phyloP scores from a whole-genome alignment of 2,329 filamentous ascomycete species.

The Epichloe typhina region DNA sequence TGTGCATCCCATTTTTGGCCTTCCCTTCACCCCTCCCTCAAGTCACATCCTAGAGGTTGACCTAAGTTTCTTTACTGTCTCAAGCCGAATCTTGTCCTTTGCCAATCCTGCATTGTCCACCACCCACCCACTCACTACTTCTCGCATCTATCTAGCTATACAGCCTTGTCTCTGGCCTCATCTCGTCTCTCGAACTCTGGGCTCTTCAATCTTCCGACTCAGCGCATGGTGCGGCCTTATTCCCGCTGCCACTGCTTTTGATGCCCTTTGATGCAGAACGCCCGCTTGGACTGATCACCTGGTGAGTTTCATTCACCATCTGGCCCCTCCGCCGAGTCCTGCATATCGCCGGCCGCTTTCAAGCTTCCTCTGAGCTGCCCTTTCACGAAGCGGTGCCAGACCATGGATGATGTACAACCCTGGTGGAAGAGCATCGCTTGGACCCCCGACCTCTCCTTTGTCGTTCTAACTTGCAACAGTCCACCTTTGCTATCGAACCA shows the following conservation, averaged over 20 bases:
- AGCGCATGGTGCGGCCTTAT: constrained; percentile 1
- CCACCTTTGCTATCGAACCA: constrained; percentile 3
- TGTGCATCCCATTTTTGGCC: background rate
- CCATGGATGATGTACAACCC: background rate
- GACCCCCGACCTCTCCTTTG: background rate
- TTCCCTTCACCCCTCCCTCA: background rate
- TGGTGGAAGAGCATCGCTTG: background rate
- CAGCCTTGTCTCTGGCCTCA: background rate
- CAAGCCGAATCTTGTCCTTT: background rate
- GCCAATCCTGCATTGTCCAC: background rate
- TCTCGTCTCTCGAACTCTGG: background rate
- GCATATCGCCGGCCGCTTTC: background rate
- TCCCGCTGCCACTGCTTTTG: background rate
- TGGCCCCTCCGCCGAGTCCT: background rate
- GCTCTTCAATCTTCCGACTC: background rate
- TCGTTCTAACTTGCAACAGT: constrained; percentile 3
- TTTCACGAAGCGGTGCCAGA: background rate
- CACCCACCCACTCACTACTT: background rate
- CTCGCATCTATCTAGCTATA: background rate
- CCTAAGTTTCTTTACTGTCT: background rate
- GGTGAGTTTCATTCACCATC: background rate
- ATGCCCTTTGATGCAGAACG: constrained; percentile 1
- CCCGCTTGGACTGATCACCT: background rate
- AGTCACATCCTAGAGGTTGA: background rate
- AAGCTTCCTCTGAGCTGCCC: background rate